These are phyloP conservation scores for Cicer pinnatifidum DNA, from an alignment of 306 rosid genomes.

Conservation along the genomic window DNA sequence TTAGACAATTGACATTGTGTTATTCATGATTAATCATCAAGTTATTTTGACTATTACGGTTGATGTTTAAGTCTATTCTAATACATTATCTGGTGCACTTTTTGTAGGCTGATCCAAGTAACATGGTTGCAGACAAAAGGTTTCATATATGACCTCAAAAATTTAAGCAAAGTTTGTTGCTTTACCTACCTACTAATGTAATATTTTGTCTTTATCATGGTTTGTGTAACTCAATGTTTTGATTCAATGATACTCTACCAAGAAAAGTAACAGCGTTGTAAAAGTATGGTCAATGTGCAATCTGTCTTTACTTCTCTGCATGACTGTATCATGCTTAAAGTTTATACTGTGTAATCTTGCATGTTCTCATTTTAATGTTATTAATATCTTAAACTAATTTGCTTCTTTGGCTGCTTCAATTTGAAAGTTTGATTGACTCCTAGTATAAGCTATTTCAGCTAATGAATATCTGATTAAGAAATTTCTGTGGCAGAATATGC, in stretches of 20 bases:
- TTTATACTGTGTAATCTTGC: background rate
- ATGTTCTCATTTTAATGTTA: background rate
- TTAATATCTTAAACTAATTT: constrained; percentile 1
- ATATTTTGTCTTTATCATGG: constrained; percentile 42
- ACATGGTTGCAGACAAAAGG: constrained; percentile 78
- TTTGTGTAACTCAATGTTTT: constrained; percentile 25
- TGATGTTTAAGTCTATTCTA: constrained; percentile 32
- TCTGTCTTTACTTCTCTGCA: constrained; percentile 22
- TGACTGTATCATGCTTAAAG: background rate
- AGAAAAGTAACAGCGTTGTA: constrained; percentile 8
- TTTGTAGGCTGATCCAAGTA: constrained; percentile 88
- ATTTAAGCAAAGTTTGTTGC: constrained; percentile 79
- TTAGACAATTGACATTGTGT: constrained; percentile 3
- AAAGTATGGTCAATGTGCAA: constrained; percentile 18
- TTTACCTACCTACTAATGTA: constrained; percentile 51
- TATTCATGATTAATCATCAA: constrained; percentile 10
- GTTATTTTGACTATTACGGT: constrained; percentile 18
- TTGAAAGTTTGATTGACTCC: constrained; percentile 33
- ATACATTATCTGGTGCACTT: constrained; percentile 35
- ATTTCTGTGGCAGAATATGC: background rate
- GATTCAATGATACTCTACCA: constrained; percentile 6
- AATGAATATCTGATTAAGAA: constrained; percentile 30
- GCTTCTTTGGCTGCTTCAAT: constrained; percentile 35
- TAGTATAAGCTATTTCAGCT: constrained; percentile 14
- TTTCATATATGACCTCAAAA: constrained; percentile 70